Conservation (phyloP, 23 red algal species). For the Gracilaria gracilis region DNA sequence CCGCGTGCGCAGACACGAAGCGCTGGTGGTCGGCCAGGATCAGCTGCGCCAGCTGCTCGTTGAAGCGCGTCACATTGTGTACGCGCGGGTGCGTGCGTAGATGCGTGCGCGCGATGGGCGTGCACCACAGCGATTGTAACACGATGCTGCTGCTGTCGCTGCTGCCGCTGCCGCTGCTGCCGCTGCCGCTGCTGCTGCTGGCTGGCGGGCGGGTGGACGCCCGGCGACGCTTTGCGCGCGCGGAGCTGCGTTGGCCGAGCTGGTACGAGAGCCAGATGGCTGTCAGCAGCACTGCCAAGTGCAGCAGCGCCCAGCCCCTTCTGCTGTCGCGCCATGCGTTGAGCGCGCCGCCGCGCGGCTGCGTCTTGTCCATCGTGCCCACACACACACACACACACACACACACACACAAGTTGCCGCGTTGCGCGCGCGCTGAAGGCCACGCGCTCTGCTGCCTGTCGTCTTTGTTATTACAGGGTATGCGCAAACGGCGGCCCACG, state of each 20-base stretch:
- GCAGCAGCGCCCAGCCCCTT: not conserved
- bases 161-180: not conserved
- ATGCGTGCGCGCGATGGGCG: conserved; percentile 6
- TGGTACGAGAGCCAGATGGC: not conserved
- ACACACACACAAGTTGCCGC: too few relatives aligned
- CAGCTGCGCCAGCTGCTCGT: not conserved
- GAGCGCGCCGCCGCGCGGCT: too few relatives aligned
- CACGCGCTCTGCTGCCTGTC: too few relatives aligned
- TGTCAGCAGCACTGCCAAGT: not conserved
- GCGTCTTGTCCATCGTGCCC: too few relatives aligned
- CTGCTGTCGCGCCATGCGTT: too few relatives aligned
- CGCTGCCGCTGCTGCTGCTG: not conserved
- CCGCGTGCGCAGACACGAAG: not conserved
- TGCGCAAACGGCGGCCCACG: too few relatives aligned
- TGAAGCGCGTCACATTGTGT: not conserved
- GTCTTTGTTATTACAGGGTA: too few relatives aligned
- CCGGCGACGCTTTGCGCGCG: not conserved
- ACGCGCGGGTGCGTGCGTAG: conserved; percentile 6
- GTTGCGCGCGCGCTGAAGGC: too few relatives aligned
- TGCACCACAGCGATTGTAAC: conserved; percentile 1
- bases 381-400: too few relatives aligned
- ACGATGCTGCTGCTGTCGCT: not conserved
- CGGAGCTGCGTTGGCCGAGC: not conserved
- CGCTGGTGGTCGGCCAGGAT: not conserved
- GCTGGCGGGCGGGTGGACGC: not conserved